phyloP scores from a whole-genome alignment of 2,329 filamentous ascomycete species.

The Dactylellina haptotyla region DNA sequence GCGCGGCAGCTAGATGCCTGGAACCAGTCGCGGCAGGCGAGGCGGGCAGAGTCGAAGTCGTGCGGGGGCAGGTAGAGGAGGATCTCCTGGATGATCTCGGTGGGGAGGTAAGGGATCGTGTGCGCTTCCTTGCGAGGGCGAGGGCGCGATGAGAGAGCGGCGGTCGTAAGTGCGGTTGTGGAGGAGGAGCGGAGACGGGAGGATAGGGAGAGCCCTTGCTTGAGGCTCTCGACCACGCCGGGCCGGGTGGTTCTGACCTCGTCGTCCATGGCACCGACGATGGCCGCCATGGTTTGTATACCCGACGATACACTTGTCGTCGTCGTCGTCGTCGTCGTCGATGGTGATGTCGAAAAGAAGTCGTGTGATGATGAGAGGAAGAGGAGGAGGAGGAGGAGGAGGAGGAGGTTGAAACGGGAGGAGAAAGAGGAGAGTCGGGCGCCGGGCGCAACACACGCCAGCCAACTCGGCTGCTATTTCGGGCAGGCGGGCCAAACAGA shows the following conservation, averaged over 20 bases:
- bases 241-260: constrained; percentile 9
- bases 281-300: constrained; percentile 18
- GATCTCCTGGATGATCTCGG: constrained; percentile 56
- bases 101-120: constrained; percentile 48
- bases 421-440: too few species aligned
- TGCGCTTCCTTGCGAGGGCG: constrained; percentile 15
- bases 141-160: too few species aligned
- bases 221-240: constrained; percentile 25
- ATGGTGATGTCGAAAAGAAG: not conserved
- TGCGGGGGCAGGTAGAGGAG: constrained; percentile 54
- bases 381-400: not conserved
- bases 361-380: not conserved
- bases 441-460: not conserved
- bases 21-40: constrained; percentile 55
- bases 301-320: constrained; percentile 5
- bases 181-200: not conserved
- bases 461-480: too few species aligned
- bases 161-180: too few species aligned
- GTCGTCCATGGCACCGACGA: constrained; percentile 12
- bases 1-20: constrained; percentile 52
- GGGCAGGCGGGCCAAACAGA: not conserved
- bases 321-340: not conserved
- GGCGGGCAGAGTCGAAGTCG: constrained; percentile 56
- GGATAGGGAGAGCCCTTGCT: constrained; percentile 40
- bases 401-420: not conserved